phyloP scores from a whole-genome alignment of 2,329 filamentous ascomycete species.

The Aspergillus thermomutatus region DNA sequence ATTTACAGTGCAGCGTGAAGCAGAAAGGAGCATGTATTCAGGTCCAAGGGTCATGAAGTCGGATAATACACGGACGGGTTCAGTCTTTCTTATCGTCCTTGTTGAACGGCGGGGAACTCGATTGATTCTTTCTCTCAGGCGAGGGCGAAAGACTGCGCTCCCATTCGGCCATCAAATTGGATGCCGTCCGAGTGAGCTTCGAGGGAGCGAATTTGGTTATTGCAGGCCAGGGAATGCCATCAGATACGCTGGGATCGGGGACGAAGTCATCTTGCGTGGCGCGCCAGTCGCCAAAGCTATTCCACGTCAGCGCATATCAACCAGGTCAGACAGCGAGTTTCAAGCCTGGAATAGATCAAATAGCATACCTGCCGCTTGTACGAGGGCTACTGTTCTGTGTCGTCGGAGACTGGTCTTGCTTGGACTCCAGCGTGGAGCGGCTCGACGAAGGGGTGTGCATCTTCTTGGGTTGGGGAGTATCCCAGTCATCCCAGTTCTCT shows the following conservation, averaged over 20 bases:
- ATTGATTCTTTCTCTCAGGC: conserved; percentile 21
- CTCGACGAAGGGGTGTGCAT: conserved; percentile 43
- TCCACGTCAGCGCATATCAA: conserved; percentile 27
- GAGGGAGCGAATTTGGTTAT: conserved; percentile 70
- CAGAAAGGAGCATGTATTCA: conserved; percentile 2
- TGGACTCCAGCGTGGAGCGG: conserved; percentile 51
- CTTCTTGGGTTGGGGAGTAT: conserved; percentile 44
- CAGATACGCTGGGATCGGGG: conserved; percentile 32
- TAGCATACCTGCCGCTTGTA: conserved; percentile 51
- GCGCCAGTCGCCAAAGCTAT: conserved; percentile 39
- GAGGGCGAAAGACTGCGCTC: conserved; percentile 70
- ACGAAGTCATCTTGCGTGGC: conserved; percentile 21
- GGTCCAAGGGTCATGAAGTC: not conserved
- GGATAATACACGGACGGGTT: conserved; percentile 3
- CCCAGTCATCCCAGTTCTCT: conserved; percentile 56
- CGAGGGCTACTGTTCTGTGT: conserved; percentile 49
- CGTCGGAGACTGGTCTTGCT: conserved; percentile 43
- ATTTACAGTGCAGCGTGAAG: conserved; percentile 15
- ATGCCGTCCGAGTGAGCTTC: conserved; percentile 78
- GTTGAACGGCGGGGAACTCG: conserved; percentile 15
- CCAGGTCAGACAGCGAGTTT: not conserved
- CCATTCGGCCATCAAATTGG: conserved; percentile 85
- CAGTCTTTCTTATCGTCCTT: conserved; percentile 34
- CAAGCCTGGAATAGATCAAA: conserved; percentile 20
- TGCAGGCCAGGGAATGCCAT: conserved; percentile 61